phyloP scores from a whole-genome alignment of 148 eudicot genomes.

The Persicaria tinctoria region DNA sequence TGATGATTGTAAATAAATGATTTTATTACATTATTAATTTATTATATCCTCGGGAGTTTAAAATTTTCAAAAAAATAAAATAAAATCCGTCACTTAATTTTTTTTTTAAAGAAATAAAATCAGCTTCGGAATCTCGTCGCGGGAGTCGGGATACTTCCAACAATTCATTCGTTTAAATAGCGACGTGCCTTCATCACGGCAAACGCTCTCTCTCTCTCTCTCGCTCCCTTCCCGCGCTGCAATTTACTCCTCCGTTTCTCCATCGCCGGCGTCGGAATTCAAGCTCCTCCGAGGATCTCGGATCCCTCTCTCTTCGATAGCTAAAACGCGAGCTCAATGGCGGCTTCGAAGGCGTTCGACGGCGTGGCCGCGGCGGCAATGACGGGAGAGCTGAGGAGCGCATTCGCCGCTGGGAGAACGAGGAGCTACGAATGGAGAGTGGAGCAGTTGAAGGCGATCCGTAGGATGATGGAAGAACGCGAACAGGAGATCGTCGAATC shows the following conservation, averaged over 20 bases:
- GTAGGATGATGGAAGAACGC: constrained; percentile 29
- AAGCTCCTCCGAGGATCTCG: background rate
- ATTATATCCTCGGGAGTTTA: too few relatives aligned
- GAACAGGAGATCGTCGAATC: constrained; percentile 53
- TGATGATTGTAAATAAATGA: too few relatives aligned
- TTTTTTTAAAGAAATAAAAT: too few relatives aligned
- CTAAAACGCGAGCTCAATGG: constrained; percentile 5
- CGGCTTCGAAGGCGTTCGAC: constrained; percentile 24
- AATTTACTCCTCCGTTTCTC: background rate
- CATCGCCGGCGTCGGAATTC: background rate
- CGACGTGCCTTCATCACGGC: background rate
- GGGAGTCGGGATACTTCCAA: background rate
- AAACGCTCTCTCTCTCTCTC: background rate
- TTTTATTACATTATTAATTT: too few relatives aligned
- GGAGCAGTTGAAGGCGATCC: constrained; percentile 44
- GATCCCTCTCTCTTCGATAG: background rate
- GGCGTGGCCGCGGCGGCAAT: constrained; percentile 23
- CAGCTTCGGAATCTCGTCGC: background rate
- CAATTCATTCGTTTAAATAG: background rate
- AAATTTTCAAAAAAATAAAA: too few relatives aligned
- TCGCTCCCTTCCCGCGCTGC: background rate
- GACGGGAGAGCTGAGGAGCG: constrained; percentile 40
- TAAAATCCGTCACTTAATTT: too few relatives aligned
- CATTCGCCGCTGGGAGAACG: constrained; percentile 36
- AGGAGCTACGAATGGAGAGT: constrained; percentile 62